These are phyloP conservation scores for Cymbomonas tetramitiformis DNA, from an alignment of 139 green algal genomes.

Conservation along the genomic window DNA sequence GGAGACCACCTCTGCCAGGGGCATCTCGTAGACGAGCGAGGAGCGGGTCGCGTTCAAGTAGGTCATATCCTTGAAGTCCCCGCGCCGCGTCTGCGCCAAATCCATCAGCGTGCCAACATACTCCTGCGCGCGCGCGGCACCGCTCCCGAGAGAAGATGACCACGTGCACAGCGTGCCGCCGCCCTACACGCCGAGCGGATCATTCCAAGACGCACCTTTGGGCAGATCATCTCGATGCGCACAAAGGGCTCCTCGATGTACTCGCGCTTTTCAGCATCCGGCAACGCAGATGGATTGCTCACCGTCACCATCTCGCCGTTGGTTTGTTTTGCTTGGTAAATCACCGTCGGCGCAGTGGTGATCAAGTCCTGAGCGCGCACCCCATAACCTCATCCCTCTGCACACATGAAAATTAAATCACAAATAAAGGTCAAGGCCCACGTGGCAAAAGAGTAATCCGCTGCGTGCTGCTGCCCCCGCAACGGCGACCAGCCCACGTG, in stretches of 20 bases:
- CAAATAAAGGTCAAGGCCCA: too few relatives aligned
- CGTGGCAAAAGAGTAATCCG: too few relatives aligned
- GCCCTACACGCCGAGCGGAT: too few relatives aligned
- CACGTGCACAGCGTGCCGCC: too few relatives aligned
- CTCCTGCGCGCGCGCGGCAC: too few relatives aligned
- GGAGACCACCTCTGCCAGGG: constrained; percentile 87
- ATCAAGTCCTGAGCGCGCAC: constrained; percentile 90
- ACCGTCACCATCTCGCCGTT: constrained; percentile 34
- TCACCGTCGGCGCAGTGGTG: constrained; percentile 87
- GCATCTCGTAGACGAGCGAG: constrained; percentile 81
- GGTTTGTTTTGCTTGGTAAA: constrained; percentile 49
- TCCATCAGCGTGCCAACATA: constrained; percentile 92
- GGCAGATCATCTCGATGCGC: constrained; percentile 60
- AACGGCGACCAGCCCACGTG: too few relatives aligned
- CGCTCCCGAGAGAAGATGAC: too few relatives aligned
- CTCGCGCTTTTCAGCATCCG: constrained; percentile 41
- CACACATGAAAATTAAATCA: too few relatives aligned
- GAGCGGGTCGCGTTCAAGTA: constrained; percentile 77
- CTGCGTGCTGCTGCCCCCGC: too few relatives aligned
- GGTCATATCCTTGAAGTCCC: constrained; percentile 86
- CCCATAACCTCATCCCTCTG: too few relatives aligned
- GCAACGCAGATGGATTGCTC: constrained; percentile 70
- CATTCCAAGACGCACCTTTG: too few relatives aligned
- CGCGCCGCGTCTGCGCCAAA: constrained; percentile 48
- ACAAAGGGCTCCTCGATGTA: constrained; percentile 83